These are phyloP conservation scores for Podila epicladia DNA, from an alignment of 192 early-diverging fungal species.

Conservation along the genomic window DNA sequence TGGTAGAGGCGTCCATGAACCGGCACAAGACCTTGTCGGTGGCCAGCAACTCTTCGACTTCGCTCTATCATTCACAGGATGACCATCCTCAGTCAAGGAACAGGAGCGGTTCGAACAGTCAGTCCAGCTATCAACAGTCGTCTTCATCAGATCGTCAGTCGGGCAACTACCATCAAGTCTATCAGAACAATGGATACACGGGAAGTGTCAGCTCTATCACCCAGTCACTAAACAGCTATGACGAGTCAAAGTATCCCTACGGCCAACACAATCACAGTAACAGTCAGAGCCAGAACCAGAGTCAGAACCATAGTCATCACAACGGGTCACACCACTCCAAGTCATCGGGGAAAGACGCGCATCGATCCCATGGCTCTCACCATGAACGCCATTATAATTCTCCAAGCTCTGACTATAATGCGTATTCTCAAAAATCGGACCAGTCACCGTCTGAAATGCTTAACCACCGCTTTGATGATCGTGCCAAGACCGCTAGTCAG, in stretches of 20 bases:
- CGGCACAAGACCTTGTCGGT: slow-evolving; percentile 16
- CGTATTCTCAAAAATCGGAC: background rate
- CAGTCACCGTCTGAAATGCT: slow-evolving; percentile 26
- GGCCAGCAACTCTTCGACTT: slow-evolving; percentile 13
- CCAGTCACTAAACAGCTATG: slow-evolving; percentile 1
- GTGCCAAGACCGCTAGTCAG: background rate
- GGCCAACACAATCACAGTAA: slow-evolving; percentile 3
- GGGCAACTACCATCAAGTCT: slow-evolving; percentile 3
- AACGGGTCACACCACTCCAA: background rate
- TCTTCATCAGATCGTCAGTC: slow-evolving; percentile 1
- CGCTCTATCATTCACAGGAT: background rate
- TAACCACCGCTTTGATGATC: slow-evolving; percentile 14
- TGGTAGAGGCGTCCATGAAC: slow-evolving; percentile 24
- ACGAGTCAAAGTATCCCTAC: slow-evolving; percentile 3
- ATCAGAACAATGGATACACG: slow-evolving; percentile 12
- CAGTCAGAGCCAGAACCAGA: slow-evolving; percentile 3
- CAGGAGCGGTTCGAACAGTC: slow-evolving; percentile 12
- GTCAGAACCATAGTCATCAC: background rate
- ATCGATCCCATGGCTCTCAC: background rate
- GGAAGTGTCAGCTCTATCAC: slow-evolving; percentile 6
- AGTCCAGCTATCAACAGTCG: slow-evolving; percentile 7
- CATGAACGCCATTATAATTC: background rate
- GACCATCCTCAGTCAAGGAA: background rate
- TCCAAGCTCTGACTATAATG: background rate
- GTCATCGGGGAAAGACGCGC: background rate